Base-by-base conservation (phyloP, 1,139 yeast species). In the Trichomonascaceae sp. region DNA sequence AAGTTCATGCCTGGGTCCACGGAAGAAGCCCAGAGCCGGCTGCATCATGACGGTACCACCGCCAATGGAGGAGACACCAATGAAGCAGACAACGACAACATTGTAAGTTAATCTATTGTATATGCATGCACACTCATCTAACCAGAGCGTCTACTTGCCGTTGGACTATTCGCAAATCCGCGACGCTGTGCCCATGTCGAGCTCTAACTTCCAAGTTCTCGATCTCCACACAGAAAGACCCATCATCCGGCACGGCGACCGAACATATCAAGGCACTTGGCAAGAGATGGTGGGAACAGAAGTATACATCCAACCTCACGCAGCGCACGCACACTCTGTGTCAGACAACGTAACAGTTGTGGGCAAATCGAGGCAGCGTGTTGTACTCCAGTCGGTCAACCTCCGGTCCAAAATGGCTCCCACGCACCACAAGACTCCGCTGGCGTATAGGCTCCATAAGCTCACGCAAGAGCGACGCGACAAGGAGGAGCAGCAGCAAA, bases 231-330 rank as follows among this genome's bases (percentile, higher is more conserved):
- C 65, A 5, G 61, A 61, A 15, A 51, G 55, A 15, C 84, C 84
- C 2, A 47, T 74, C 23, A 59, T 75, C 28, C 67, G 68, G 43
- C 56, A 73, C 6, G 75, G 75, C 27, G 65, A 68, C 35, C 61
- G 60, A 13, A 60, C 82, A 3, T 81, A 74, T 51, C 74, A 74
- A 50, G 92, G 94, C 1, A 62, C 65, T 26, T 89, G 97, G 96
- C 65, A 69, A 32, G 70, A 71, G 39, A 57, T 82, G 9, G 76
- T 82, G 1, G 98, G 98, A 0, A 79, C 93, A 0, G 96, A 87
- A 48, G 58, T 89, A 40, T 37, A 71, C 33, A 48, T 20, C 9
- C 5, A 38, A 43, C 16, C n/a, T n/a, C n/a, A n/a, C n/a, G n/a
- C n/a, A n/a, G n/a, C n/a, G n/a, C n/a, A n/a, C n/a, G n/a, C n/a